Evolutionary conservation across 768 basidiomycete genomes (phyloP).

Genomic region (Macrolepiota albuminosa): DNA sequence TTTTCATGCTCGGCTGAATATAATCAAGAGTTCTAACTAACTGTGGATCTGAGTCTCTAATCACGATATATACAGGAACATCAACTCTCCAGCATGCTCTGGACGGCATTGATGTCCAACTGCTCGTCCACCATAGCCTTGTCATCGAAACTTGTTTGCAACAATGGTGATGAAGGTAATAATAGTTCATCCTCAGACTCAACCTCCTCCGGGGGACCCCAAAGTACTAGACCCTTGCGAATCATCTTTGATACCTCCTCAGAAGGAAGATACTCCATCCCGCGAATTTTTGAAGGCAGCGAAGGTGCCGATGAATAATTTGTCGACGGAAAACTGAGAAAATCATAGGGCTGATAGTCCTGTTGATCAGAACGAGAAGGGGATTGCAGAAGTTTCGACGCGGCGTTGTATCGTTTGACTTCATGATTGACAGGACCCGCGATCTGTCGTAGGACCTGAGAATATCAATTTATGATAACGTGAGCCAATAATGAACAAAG

Average conservation of each 20-base stretch:
- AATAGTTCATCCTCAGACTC: slow-evolving; percentile 4
- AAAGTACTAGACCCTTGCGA: slow-evolving; percentile 46
- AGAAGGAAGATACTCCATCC: slow-evolving; percentile 45
- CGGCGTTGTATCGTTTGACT: slow-evolving; percentile 40
- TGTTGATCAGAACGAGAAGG: slow-evolving; percentile 17
- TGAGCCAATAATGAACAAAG: not conserved
- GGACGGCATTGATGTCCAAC: not conserved
- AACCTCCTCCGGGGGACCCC: slow-evolving; percentile 24
- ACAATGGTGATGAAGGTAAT: not conserved
- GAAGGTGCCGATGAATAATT: slow-evolving; percentile 36
- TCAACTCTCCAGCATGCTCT: not conserved
- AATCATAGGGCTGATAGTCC: slow-evolving; percentile 42
- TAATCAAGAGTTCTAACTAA: not conserved
- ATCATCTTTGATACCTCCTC: slow-evolving; percentile 41
- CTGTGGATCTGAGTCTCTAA: not conserved
- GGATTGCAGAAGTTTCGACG: slow-evolving; percentile 28
- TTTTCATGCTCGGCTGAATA: not conserved
- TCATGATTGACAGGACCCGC: slow-evolving; percentile 25
- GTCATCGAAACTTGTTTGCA: not conserved
- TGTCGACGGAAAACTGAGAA: slow-evolving; percentile 36
- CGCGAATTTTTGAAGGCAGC: slow-evolving; percentile 31
- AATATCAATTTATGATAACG: not conserved
- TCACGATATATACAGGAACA: not conserved
- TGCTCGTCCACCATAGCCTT: not conserved
- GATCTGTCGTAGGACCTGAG: slow-evolving; percentile 21